A percentile compares a stretch with the other conserved stretches of the same genome.
phyloP scores from a whole-genome alignment of 164 flowering plant genomes.

The Vitis amurensis region DNA sequence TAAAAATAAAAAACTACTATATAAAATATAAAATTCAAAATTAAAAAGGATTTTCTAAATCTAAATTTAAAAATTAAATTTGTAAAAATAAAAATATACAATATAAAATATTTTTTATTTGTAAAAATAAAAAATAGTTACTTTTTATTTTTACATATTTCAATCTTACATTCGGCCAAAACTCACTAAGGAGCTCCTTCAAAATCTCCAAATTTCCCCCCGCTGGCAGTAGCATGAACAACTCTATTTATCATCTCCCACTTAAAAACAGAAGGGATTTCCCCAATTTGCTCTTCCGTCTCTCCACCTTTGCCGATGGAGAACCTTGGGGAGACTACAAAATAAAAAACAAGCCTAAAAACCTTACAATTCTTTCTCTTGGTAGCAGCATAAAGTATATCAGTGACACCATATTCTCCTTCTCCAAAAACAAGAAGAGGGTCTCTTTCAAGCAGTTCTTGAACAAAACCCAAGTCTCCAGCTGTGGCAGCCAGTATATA shows the following conservation, averaged over 20 bases:
- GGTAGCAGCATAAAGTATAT: constrained; percentile 65
- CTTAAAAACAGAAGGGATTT: constrained; percentile 43
- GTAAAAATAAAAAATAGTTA: too few relatives aligned
- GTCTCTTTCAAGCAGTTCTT: constrained; percentile 43
- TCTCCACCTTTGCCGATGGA: constrained; percentile 26
- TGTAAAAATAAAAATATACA: too few relatives aligned
- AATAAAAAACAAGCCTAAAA: constrained; percentile 49
- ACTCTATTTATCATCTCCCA: constrained; percentile 64
- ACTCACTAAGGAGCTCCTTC: constrained; percentile 52
- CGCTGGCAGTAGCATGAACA: constrained; percentile 69
- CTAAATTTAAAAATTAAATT: too few relatives aligned
- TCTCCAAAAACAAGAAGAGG: constrained; percentile 66
- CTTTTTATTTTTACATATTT: too few relatives aligned
- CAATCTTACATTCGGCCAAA: constrained; percentile 18
- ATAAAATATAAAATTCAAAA: too few relatives aligned
- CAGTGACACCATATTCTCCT: constrained; percentile 73
- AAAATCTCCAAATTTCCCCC: constrained; percentile 52
- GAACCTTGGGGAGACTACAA: constrained; percentile 51
- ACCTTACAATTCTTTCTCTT: constrained; percentile 54
- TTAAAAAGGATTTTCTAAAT: too few relatives aligned
- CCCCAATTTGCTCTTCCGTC: constrained; percentile 40
- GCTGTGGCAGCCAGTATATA: constrained; percentile 78
- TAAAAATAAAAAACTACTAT: too few relatives aligned
- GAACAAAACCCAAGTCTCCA: constrained; percentile 55
- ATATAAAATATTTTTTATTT: too few relatives aligned